These are phyloP conservation scores for Musa troglodytarum DNA, from an alignment of 176 grass and related monocot genomes.

Conservation along the genomic window DNA sequence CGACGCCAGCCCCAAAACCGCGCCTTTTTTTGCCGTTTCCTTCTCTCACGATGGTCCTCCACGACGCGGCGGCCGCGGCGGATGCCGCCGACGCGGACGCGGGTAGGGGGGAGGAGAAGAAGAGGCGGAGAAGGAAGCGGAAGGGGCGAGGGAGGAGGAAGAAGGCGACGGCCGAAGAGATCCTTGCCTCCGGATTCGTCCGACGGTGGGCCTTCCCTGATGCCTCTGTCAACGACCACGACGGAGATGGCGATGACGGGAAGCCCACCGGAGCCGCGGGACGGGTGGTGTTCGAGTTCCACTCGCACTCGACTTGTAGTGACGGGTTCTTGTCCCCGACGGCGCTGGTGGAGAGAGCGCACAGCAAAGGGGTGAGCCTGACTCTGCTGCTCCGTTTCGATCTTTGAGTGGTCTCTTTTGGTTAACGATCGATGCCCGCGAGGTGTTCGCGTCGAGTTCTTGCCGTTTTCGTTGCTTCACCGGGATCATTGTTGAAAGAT, in stretches of 20 bases:
- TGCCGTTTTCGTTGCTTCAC: not conserved
- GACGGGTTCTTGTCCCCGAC: constrained; percentile 70
- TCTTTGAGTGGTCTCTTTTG: no score
- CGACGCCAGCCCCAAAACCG: not conserved
- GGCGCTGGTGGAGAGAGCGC: constrained; percentile 54
- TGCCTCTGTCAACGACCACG: not conserved
- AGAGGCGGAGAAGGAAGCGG: constrained; percentile 18
- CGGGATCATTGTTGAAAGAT: not conserved
- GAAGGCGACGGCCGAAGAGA: constrained; percentile 40
- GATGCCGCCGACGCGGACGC: not conserved
- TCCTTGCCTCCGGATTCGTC: constrained; percentile 43
- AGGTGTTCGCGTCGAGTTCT: not conserved
- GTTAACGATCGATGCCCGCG: not conserved
- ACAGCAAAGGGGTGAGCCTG: constrained; percentile 43
- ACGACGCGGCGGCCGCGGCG: not conserved
- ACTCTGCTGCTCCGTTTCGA: not conserved
- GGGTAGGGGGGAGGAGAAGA: not conserved
- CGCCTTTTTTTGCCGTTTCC: not conserved
- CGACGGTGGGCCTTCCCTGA: constrained; percentile 43
- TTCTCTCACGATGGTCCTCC: not conserved
- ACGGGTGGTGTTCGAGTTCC: constrained; percentile 54
- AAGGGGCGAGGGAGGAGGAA: constrained; percentile 28
- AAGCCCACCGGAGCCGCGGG: not conserved
- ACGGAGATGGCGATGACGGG: not conserved
- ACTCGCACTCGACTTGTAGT: constrained; percentile 59